These are phyloP conservation scores for Marasmius sp. DNA, from an alignment of 1,284 basidiomycete genomes.

Conservation along the genomic window DNA sequence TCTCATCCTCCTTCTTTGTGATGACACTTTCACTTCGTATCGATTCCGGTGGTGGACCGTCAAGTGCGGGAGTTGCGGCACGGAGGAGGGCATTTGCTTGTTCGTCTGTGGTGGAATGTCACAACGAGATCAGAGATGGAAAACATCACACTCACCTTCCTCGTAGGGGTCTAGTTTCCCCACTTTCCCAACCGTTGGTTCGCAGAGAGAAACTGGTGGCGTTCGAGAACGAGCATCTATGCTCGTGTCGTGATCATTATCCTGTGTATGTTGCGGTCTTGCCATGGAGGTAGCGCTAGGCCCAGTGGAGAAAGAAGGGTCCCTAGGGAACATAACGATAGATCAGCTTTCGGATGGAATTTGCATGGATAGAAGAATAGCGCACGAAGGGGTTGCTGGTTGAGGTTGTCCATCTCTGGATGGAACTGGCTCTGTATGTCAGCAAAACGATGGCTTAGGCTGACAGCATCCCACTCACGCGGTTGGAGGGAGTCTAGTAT, in stretches of 20 bases:
- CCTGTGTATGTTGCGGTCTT: background rate
- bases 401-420: too few species aligned
- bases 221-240: background rate
- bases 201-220: background rate
- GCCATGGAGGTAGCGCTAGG: too few species aligned
- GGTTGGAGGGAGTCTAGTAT: background rate
- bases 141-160: background rate
- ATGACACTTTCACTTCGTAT: background rate
- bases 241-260: background rate
- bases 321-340: too few species aligned
- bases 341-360: too few species aligned
- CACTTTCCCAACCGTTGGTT: background rate
- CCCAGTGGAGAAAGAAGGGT: too few species aligned
- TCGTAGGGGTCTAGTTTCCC: conserved; percentile 1
- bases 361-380: too few species aligned
- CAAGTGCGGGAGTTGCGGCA: background rate
- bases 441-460: too few species aligned
- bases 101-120: background rate
- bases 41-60: background rate
- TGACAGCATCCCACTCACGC: too few species aligned
- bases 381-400: too few species aligned
- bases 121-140: too few species aligned
- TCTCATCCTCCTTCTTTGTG: background rate
- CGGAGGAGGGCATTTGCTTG: background rate
- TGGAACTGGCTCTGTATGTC: too few species aligned